A percentile compares a stretch with the other conserved stretches of the same genome.
Conservation (phyloP, 768 basidiomycete genomes). For the Phlebiopsis flavidoalba region DNA sequence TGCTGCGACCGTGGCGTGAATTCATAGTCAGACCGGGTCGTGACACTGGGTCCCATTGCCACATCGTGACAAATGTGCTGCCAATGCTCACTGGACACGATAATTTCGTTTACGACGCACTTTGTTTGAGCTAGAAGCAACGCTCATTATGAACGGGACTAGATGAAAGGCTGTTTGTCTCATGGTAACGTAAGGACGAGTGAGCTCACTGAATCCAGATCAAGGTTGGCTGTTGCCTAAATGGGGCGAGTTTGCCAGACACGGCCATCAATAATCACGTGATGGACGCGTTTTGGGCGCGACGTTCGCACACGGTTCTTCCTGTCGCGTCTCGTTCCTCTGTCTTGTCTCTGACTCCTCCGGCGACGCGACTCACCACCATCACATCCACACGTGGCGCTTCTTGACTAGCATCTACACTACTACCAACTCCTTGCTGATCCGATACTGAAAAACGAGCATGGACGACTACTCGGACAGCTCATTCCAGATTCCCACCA, state of each 20-base stretch:
- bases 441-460: conserved; percentile 15
- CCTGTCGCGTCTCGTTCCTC: not conserved
- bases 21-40: too few species aligned
- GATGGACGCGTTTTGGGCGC: conserved; percentile 1
- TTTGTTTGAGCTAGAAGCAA: too few species aligned
- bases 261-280: conserved; percentile 3
- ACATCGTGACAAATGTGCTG: too few species aligned
- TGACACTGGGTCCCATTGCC: too few species aligned
- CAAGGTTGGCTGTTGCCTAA: not conserved
- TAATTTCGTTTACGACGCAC: too few species aligned
- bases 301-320: conserved; percentile 2
- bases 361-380: not conserved
- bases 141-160: too few species aligned
- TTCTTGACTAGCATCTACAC: not conserved
- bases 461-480: conserved; percentile 42
- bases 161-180: too few species aligned
- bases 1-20: not conserved
- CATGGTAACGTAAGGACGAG: too few species aligned
- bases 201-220: not conserved
- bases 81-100: too few species aligned
- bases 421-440: conserved; percentile 25
- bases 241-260: not conserved
- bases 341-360: not conserved
- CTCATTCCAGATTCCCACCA: conserved; percentile 47
- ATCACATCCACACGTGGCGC: not conserved